These are phyloP conservation scores for Backusella macrospora DNA, from an alignment of 192 early-diverging fungal species.

Conservation along the genomic window DNA sequence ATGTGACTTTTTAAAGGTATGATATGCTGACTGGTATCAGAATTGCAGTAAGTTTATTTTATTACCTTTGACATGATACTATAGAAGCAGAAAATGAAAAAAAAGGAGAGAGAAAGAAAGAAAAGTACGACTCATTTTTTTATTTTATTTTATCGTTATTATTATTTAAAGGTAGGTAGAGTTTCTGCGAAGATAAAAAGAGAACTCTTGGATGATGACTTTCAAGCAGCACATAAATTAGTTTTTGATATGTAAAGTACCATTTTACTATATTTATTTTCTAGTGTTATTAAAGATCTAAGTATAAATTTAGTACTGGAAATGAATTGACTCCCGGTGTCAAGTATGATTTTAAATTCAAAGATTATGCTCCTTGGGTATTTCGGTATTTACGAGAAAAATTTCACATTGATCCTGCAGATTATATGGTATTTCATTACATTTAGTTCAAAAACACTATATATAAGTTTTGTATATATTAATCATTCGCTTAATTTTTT, in stretches of 20 bases:
- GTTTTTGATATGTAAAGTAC: conserved; percentile 88
- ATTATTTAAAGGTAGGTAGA: conserved; percentile 67
- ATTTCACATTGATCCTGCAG: conserved; percentile 87
- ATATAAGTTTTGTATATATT: background rate
- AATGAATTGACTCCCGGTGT: conserved; percentile 95
- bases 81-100: conserved; percentile 8
- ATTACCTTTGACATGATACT: background rate
- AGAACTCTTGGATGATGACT: conserved; percentile 77
- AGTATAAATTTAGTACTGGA: conserved; percentile 60
- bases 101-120: background rate
- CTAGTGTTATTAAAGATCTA: background rate
- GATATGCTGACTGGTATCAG: conserved; percentile 26
- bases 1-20: conserved; percentile 17
- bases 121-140: no score
- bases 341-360: conserved; percentile 99
- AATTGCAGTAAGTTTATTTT: conserved; percentile 23
- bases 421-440: conserved; percentile 76
- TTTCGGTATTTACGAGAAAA: conserved; percentile 88
- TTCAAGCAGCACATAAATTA: conserved; percentile 86
- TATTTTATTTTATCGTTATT: background rate
- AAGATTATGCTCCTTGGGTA: conserved; percentile 98
- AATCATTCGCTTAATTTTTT: conserved; percentile 1
- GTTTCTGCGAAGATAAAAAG: conserved; percentile 84
- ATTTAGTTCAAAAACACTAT: background rate
- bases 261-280: background rate